Evolutionary conservation across 2,329 filamentous ascomycete species (phyloP), one percentile per base, ranked within the genome.

Genomic region (Ascochyta pisi): DNA sequence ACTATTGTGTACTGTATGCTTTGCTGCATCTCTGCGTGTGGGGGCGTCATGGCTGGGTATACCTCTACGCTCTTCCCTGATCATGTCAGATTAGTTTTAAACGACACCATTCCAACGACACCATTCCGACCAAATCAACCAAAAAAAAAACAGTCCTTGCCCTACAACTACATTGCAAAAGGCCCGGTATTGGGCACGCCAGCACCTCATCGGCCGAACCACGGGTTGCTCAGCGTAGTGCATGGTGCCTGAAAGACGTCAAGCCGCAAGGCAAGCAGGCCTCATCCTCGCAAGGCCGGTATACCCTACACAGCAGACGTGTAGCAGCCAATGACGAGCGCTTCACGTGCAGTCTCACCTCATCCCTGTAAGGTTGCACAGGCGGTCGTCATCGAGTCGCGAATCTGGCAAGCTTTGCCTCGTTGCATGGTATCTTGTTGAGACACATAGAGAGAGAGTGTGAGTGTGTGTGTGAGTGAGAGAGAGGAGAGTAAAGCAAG

Each of bases 231-330:
- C 9, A 35, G 23, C n/a, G 37, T 16, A 8, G 37, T 23, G 24
- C 22, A 5, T 43, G 26, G 53, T 56, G 53, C 53, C 53, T 50
- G 46, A 46, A 19, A 45, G 26, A 56, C 47, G 53, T 56, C 53
- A 47, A 53, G 43, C 15, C 10, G 24, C 27, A 35, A 15, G 19
- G 23, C 26, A n/a, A 37, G 37, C 42, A 53, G 37, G 50, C 33
- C 31, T 37, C 41, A 44, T 40, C 34, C 49, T 46, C 39, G 42
- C 16, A 35, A 9, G 12, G 29, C 23, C n/a, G 4, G 16, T 24
- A 27, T 23, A 15, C n/a, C 15, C 15, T 8, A 19, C 19, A 19
- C 19, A 19, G 19, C 19, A 19, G 19, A 19, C 19, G 19, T 19
- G 2, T 15, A 19, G 3, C 9, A 37, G 35, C 47, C 53, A 51